Evolutionary conservation across 345 rosid genomes (phyloP).

Genomic region (Hirschfeldia incana): DNA sequence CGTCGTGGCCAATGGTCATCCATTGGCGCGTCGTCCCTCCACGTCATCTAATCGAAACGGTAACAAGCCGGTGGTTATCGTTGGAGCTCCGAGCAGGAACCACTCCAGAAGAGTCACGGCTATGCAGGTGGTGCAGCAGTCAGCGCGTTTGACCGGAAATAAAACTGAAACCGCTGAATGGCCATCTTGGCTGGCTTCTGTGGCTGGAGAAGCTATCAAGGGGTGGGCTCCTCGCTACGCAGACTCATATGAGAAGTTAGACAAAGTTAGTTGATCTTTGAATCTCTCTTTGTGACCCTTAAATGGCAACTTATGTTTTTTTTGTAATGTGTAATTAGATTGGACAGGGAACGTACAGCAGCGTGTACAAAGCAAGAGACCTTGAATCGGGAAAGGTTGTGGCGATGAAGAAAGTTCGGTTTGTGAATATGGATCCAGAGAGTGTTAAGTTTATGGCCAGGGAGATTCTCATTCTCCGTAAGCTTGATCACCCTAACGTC

Average conservation of each 20-base stretch:
- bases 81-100: slow-evolving; percentile 18
- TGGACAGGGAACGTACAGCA: slow-evolving; percentile 93
- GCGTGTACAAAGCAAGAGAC: slow-evolving; percentile 85
- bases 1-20: slow-evolving; percentile 28
- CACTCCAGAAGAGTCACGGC: slow-evolving; percentile 23
- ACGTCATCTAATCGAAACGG: slow-evolving; percentile 30
- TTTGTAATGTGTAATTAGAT: slow-evolving; percentile 45
- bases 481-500: slow-evolving; percentile 81
- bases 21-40: slow-evolving; percentile 33
- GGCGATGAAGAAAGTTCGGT: slow-evolving; percentile 86
- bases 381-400: slow-evolving; percentile 69
- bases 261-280: slow-evolving; percentile 30
- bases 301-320: neutral
- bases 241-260: slow-evolving; percentile 40
- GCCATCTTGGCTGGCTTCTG: slow-evolving; percentile 43
- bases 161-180: slow-evolving; percentile 26
- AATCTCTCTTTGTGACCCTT: neutral
- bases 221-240: slow-evolving; percentile 42
- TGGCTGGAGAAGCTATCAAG: slow-evolving; percentile 40
- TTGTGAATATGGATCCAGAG: slow-evolving; percentile 83
- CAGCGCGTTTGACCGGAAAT: slow-evolving; percentile 8
- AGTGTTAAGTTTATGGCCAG: slow-evolving; percentile 93
- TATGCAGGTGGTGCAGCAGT: slow-evolving; percentile 21
- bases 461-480: slow-evolving; percentile 70
- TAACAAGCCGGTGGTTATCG: slow-evolving; percentile 10